Evolutionary conservation across 768 basidiomycete species (phyloP), one percentile per base, ranked within the genome.

Genomic region (Russula lepida): DNA sequence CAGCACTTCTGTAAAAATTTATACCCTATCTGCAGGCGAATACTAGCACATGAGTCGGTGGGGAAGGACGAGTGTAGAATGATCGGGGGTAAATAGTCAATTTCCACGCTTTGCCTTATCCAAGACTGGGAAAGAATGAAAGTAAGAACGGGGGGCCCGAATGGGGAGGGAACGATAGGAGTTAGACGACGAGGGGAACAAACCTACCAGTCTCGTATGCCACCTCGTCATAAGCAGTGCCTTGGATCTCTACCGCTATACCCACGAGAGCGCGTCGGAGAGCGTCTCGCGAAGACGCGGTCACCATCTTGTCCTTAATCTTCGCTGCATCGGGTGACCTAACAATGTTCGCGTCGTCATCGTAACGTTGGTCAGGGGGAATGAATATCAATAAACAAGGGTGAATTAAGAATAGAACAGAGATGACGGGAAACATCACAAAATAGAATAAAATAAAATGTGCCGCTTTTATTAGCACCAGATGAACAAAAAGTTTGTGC

Each of bases 231-330:
- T 60, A 75, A 47, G 92, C 92, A 47, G 89, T 94, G 59, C 83
- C 94, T 73, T 98, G 95, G 58, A 98, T 79, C 72, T 97, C 93
- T 50, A 81, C 71, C 5, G 81, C 78, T 66, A 97, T 80, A 57
- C 94, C 95, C 27, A 81, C 82, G 30, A 98, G 80, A 33, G 81
- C 70, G 56, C 80, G 82, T 68, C 83, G 81, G 65, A 99, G 75
- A 5, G 86, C 86, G 28, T 92, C 89, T 70, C 84, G 86, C 56
- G 95, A 98, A 19, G 92, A 86, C 3, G 95, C 88, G 75, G 83
- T 88, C 67, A 97, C 68, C 94, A 98, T 98, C 85, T 95, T 98
- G 71, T 83, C 79, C 76, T 89, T 93, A 74, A 95, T 80, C 75
- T 83, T 89, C 44, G 92, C 85, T 46, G 72, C 74, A 69, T 95